These are phyloP conservation scores for Peronospora farinosa DNA, from an alignment of 352 stramenopile species.

Conservation along the genomic window DNA sequence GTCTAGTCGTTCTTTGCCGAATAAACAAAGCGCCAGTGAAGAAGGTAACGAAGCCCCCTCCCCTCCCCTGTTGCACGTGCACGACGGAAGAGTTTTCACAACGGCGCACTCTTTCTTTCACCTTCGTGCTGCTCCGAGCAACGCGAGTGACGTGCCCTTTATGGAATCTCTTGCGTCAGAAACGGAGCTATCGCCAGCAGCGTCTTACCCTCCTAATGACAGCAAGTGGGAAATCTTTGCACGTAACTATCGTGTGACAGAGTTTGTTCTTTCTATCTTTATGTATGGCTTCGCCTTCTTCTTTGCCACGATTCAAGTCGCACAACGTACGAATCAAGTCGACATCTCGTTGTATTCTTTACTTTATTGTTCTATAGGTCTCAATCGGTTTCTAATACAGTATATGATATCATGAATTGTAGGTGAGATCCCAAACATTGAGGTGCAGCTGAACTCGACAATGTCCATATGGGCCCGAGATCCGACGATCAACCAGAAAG, in stretches of 20 bases:
- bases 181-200: constrained; percentile 13
- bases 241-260: constrained; percentile 22
- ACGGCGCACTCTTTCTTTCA: constrained; percentile 4
- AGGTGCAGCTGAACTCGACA: constrained; percentile 42
- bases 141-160: constrained; percentile 30
- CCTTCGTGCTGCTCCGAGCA: constrained; percentile 21
- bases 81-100: constrained; percentile 10
- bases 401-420: not conserved
- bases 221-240: constrained; percentile 22
- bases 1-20: constrained; percentile 16
- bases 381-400: not conserved
- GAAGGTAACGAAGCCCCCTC: constrained; percentile 24
- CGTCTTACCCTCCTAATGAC: not conserved
- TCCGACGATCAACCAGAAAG: constrained; percentile 50
- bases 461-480: constrained; percentile 48
- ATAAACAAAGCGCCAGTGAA: constrained; percentile 20
- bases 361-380: not conserved
- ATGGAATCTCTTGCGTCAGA: constrained; percentile 30
- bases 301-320: constrained; percentile 33
- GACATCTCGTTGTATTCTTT: not conserved
- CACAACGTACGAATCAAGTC: constrained; percentile 24
- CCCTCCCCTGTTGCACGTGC: constrained; percentile 8
- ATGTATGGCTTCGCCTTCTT: constrained; percentile 37
- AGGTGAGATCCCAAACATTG: constrained; percentile 51
- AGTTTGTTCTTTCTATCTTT: constrained; percentile 32